phyloP scores from a whole-genome alignment of 2,329 filamentous ascomycete species.

The Shiraia sp. region DNA sequence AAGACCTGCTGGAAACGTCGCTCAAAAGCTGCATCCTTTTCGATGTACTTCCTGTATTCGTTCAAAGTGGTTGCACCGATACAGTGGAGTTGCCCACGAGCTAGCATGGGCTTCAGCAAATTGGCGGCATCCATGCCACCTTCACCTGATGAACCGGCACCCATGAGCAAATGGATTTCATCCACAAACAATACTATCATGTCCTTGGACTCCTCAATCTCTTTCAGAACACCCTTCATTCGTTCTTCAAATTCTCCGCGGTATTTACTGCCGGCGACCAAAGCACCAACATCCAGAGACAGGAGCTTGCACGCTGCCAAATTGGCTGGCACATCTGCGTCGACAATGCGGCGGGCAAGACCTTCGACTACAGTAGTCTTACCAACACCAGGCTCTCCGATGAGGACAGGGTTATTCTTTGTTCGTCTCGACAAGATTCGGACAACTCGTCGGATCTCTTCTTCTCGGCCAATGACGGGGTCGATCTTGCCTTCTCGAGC shows the following conservation, averaged over 20 bases:
- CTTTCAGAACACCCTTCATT: conserved; percentile 98
- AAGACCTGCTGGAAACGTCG: conserved; percentile 98
- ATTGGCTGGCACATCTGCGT: conserved; percentile 94
- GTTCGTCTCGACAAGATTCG: conserved; percentile 90
- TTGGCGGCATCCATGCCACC: conserved; percentile 99
- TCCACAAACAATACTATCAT: conserved; percentile 98
- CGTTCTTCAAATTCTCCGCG: conserved; percentile 98
- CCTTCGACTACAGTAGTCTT: conserved; percentile 99
- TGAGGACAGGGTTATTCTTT: conserved; percentile 98
- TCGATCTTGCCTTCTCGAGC: conserved; percentile 97
- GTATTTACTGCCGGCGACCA: conserved; percentile 98
- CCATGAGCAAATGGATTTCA: conserved; percentile 98
- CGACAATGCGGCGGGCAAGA: conserved; percentile 91
- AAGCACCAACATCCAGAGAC: conserved; percentile 90
- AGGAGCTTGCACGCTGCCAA: conserved; percentile 91
- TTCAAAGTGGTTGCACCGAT: conserved; percentile 94
- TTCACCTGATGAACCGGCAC: conserved; percentile 89
- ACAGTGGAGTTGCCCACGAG: conserved; percentile 93
- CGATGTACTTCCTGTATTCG: conserved; percentile 98
- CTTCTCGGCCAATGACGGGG: conserved; percentile 93
- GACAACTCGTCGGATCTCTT: conserved; percentile 90
- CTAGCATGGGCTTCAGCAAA: conserved; percentile 96
- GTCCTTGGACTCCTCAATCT: conserved; percentile 91
- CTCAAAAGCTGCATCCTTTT: conserved; percentile 97
- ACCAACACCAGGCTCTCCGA: conserved; percentile 96